phyloP scores from a whole-genome alignment of 371 early-diverging fungal species.

The Syncephalastrum monosporum region DNA sequence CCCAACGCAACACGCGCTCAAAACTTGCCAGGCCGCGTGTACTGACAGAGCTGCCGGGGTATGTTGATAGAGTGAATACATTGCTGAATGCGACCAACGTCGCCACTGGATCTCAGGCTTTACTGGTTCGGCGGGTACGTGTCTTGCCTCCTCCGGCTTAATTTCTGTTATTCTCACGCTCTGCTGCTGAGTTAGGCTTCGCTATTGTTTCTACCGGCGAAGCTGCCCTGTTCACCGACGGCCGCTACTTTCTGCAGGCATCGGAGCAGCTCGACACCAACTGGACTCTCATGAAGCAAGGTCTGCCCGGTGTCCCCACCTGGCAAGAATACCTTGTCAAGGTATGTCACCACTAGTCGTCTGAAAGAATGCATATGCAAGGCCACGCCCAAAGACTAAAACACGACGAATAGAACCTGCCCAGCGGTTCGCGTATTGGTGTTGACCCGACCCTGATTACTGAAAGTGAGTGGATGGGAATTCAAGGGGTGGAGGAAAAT shows the following conservation, averaged over 20 bases:
- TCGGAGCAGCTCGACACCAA: constrained; percentile 86
- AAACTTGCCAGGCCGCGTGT: background rate
- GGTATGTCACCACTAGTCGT: constrained; percentile 24
- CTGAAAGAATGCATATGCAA: too few species aligned
- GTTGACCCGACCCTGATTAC: constrained; percentile 85
- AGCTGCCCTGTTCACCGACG: constrained; percentile 95
- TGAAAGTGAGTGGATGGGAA: constrained; percentile 44
- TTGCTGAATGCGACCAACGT: constrained; percentile 89
- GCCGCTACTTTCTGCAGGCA: constrained; percentile 98
- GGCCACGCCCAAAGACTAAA: background rate
- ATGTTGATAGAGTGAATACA: constrained; percentile 88
- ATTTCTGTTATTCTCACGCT: constrained; percentile 6
- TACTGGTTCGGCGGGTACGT: constrained; percentile 93
- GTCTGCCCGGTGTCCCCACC: constrained; percentile 82
- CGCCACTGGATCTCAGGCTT: constrained; percentile 97
- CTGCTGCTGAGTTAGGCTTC: constrained; percentile 45
- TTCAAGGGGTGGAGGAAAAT: background rate
- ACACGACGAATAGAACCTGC: constrained; percentile 44
- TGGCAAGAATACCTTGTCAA: constrained; percentile 86
- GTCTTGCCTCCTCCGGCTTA: background rate
- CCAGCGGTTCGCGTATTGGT: constrained; percentile 73
- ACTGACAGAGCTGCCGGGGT: background rate
- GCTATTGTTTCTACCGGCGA: constrained; percentile 74
- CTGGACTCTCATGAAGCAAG: constrained; percentile 94
- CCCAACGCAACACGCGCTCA: background rate